A percentile compares a stretch with the other conserved stretches of the same genome.
phyloP scores from a whole-genome alignment of 106 monocot genomes.

The Acanthochlamys bracteata region DNA sequence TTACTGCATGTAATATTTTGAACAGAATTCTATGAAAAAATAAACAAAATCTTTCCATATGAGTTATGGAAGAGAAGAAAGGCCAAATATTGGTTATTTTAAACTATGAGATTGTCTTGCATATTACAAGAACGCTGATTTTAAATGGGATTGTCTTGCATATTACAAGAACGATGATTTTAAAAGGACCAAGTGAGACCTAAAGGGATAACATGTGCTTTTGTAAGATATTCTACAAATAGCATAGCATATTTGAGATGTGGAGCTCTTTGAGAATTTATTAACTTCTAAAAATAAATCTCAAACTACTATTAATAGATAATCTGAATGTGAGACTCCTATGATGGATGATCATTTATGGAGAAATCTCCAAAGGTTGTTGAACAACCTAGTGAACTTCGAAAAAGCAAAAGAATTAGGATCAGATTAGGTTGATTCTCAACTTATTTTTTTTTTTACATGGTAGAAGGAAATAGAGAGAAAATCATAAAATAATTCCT shows the following conservation, averaged over 20 bases:
- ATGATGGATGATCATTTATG: too few relatives aligned
- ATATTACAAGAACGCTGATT: neutral
- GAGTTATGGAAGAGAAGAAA: constrained; percentile 4
- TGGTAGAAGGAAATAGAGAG: too few relatives aligned
- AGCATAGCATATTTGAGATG: neutral
- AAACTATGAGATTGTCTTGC: neutral
- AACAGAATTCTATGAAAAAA: constrained; percentile 2
- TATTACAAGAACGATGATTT: too few relatives aligned
- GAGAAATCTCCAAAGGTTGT: too few relatives aligned
- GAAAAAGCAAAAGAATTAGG: too few relatives aligned
- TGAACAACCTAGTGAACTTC: too few relatives aligned
- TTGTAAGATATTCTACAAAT: neutral
- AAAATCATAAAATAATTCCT: too few relatives aligned
- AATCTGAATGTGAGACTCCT: neutral
- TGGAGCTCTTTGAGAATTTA: neutral
- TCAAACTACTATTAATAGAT: neutral
- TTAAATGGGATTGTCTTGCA: too few relatives aligned
- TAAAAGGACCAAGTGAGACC: neutral
- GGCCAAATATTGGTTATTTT: constrained; percentile 1
- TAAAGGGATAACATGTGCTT: neutral
- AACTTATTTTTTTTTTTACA: too few relatives aligned
- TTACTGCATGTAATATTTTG: neutral
- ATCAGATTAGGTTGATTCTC: too few relatives aligned
- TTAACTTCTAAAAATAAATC: neutral
- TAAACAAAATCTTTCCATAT: constrained; percentile 1